A percentile compares a stretch with the other conserved stretches of the same genome.
Conservation (phyloP, 2,329 filamentous ascomycete genomes). For the Dactylellina haptotyla region DNA sequence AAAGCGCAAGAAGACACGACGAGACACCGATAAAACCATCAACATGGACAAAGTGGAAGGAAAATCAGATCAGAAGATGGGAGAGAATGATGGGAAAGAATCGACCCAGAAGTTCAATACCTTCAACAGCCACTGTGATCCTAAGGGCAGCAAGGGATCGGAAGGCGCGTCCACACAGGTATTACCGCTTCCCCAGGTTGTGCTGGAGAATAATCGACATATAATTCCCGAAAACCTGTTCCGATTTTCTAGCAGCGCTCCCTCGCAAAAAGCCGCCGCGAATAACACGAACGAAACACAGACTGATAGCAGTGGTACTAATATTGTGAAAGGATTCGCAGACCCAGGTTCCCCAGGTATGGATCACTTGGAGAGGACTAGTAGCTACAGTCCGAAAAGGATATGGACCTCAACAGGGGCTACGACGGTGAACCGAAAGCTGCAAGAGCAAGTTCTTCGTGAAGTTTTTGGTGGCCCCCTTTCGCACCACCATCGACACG, state of each 20-base stretch:
- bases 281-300: neutral
- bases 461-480: conserved; percentile 74
- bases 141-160: conserved; percentile 11
- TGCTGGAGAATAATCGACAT: conserved; percentile 76
- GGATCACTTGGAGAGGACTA: conserved; percentile 13
- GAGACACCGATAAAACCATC: conserved; percentile 60
- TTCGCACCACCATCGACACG: conserved; percentile 70
- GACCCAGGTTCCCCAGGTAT: conserved; percentile 32
- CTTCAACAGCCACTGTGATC: conserved; percentile 45
- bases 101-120: conserved; percentile 37
- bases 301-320: conserved; percentile 38
- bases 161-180: conserved; percentile 61
- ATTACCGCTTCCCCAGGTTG: conserved; percentile 68
- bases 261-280: conserved; percentile 59
- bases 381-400: conserved; percentile 52
- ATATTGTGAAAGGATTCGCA: conserved; percentile 25
- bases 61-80: conserved; percentile 57
- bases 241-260: conserved; percentile 62
- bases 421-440: conserved; percentile 72
- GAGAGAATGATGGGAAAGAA: conserved; percentile 54
- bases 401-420: conserved; percentile 67
- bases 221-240: conserved; percentile 75
- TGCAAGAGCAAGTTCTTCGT: conserved; percentile 74
- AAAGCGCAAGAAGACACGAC: conserved; percentile 63
- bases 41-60: conserved; percentile 55